Conservation (phyloP, 2,329 filamentous ascomycete species). For the Hymenoscyphus occultus region DNA sequence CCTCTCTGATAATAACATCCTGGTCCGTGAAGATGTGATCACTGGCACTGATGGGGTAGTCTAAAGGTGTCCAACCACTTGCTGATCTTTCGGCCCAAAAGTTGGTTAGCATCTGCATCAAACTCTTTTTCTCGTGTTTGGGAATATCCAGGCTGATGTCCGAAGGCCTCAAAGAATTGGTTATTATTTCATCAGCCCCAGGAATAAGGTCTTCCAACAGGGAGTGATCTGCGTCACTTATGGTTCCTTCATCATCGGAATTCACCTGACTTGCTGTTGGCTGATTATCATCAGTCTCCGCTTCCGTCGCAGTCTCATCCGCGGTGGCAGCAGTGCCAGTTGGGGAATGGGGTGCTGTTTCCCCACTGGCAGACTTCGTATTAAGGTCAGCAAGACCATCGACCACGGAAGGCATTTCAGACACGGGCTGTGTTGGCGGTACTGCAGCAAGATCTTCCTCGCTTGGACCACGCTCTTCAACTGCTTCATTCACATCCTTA, state of each 20-base stretch:
- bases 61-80: constrained; percentile 86
- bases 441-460: constrained; percentile 55
- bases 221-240: constrained; percentile 70
- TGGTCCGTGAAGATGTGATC: constrained; percentile 98
- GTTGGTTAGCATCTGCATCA: constrained; percentile 93
- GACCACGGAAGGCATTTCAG: constrained; percentile 30
- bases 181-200: constrained; percentile 56
- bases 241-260: constrained; percentile 64
- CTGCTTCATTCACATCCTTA: constrained; percentile 87
- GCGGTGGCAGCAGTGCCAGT: constrained; percentile 32
- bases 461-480: constrained; percentile 70
- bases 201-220: constrained; percentile 66
- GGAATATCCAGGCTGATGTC: constrained; percentile 72
- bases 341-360: constrained; percentile 28
- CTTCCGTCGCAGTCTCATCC: constrained; percentile 35
- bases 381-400: constrained; percentile 34
- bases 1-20: constrained; percentile 94
- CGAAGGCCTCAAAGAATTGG: constrained; percentile 53
- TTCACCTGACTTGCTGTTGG: constrained; percentile 56
- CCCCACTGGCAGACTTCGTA: constrained; percentile 16
- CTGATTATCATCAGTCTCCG: constrained; percentile 43
- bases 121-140: constrained; percentile 86
- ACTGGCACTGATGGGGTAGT: constrained; percentile 82
- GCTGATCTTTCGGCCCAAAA: constrained; percentile 98
- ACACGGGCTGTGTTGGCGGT: constrained; percentile 37